Evolutionary conservation across 2,329 filamentous ascomycete genomes (phyloP).

Genomic region (Zopfia rhizophila): DNA sequence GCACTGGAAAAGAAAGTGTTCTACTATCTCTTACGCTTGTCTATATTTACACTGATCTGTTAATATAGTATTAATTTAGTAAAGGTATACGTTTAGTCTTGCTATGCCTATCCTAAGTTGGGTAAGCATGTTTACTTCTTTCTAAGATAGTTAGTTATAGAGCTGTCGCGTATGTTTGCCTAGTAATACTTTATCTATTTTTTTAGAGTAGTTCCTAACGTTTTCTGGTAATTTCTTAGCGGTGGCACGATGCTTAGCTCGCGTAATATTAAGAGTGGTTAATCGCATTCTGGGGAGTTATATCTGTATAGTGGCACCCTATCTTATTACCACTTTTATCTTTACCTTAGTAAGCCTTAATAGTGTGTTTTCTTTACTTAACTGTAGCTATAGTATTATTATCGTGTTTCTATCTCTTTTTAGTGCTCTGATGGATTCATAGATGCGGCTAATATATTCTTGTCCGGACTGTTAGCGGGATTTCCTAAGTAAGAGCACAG

Average conservation of each 20-base stretch:
- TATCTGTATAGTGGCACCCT: conserved; percentile 11
- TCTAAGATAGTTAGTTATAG: conserved; percentile 14
- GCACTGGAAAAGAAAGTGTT: too few relatives aligned
- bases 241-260: conserved; percentile 17
- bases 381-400: conserved; percentile 19
- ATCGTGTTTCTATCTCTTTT: conserved; percentile 17
- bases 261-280: conserved; percentile 16
- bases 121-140: conserved; percentile 16
- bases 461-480: conserved; percentile 16
- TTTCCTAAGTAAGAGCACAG: conserved; percentile 20
- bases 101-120: conserved; percentile 21
- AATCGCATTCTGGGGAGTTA: conserved; percentile 16
- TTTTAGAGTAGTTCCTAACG: conserved; percentile 15
- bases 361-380: conserved; percentile 21
- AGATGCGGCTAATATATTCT: conserved; percentile 16
- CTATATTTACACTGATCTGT: conserved; percentile 16
- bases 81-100: conserved; percentile 18
- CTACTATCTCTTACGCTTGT: conserved; percentile 12
- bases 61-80: conserved; percentile 13
- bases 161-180: conserved; percentile 19
- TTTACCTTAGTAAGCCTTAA: conserved; percentile 15
- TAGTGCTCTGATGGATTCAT: conserved; percentile 13
- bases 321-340: conserved; percentile 15
- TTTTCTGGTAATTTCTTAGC: conserved; percentile 17
- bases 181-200: conserved; percentile 16